Conservation (phyloP, 1,284 basidiomycete species). For the Meira miltonrushii region DNA sequence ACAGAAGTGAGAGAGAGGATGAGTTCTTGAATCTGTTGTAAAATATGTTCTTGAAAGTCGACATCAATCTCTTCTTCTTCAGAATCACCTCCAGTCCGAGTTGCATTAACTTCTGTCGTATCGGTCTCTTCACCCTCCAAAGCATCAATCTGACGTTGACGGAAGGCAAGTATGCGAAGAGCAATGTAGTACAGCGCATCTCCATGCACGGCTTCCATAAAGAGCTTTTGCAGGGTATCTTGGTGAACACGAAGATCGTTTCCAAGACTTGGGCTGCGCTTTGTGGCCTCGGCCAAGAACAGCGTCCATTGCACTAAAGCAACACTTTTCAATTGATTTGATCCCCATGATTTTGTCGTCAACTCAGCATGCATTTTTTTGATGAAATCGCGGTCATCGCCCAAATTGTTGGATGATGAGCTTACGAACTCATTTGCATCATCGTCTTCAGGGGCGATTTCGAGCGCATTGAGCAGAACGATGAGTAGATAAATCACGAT, state of each 20-base stretch:
- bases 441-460: slow-evolving; percentile 59
- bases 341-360: slow-evolving; percentile 60
- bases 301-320: slow-evolving; percentile 80
- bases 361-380: slow-evolving; percentile 41
- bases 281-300: slow-evolving; percentile 53
- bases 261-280: slow-evolving; percentile 29
- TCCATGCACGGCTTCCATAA: slow-evolving; percentile 15
- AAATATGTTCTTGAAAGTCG: slow-evolving; percentile 46
- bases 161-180: slow-evolving; percentile 50
- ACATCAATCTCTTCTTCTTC: slow-evolving; percentile 42
- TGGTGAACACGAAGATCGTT: slow-evolving; percentile 35
- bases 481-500: slow-evolving; percentile 69
- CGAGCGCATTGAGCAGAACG: slow-evolving; percentile 65
- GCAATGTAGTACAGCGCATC: slow-evolving; percentile 75
- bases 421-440: slow-evolving; percentile 10
- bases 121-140: slow-evolving; percentile 60
- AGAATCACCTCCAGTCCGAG: slow-evolving; percentile 30
- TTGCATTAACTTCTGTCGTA: slow-evolving; percentile 33
- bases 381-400: slow-evolving; percentile 47
- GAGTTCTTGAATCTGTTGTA: slow-evolving; percentile 44
- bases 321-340: slow-evolving; percentile 68
- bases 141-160: slow-evolving; percentile 43
- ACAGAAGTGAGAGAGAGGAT: slow-evolving; percentile 30
- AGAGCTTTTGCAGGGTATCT: slow-evolving; percentile 31
- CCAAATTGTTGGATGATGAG: slow-evolving; percentile 14